These are phyloP conservation scores for Zymoseptoria crescenta DNA, from an alignment of 2,329 filamentous ascomycete species.

Conservation along the genomic window DNA sequence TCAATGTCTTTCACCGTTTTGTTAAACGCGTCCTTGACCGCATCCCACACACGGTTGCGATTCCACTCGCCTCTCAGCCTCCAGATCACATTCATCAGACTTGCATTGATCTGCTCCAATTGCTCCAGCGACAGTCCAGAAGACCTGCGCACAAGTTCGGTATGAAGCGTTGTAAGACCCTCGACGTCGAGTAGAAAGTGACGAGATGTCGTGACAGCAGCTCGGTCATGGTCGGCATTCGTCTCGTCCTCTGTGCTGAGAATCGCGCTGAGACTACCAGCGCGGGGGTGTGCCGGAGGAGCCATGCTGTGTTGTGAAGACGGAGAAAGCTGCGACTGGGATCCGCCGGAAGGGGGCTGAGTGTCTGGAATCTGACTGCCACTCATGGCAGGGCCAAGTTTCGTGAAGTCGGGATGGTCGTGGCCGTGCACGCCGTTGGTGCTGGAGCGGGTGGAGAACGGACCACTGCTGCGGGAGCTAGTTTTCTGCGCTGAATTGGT, in stretches of 20 bases:
- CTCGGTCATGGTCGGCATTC: conserved; percentile 6
- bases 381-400: conserved; percentile 40
- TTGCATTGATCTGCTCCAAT: conserved; percentile 84
- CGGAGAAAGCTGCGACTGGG: conserved; percentile 31
- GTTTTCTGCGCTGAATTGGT: conserved; percentile 76
- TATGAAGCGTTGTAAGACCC: conserved; percentile 52
- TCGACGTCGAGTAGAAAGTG: conserved; percentile 41
- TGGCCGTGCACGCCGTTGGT: conserved; percentile 52
- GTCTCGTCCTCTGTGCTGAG: conserved; percentile 31
- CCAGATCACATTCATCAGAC: conserved; percentile 89
- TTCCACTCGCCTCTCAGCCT: conserved; percentile 72
- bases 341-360: conserved; percentile 39
- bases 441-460: conserved; percentile 58
- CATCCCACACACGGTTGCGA: conserved; percentile 60
- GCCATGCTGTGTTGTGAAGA: conserved; percentile 23
- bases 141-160: conserved; percentile 57
- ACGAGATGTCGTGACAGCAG: conserved; percentile 1
- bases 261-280: conserved; percentile 33
- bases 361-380: conserved; percentile 57
- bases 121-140: conserved; percentile 84
- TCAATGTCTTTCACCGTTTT: conserved; percentile 64
- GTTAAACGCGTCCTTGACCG: conserved; percentile 65
- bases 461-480: conserved; percentile 51
- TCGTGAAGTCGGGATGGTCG: conserved; percentile 50
- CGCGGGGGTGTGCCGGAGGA: conserved; percentile 18